Conservation (phyloP, 2,329 filamentous ascomycete species). For the Chrysosporium keratinophilum region DNA sequence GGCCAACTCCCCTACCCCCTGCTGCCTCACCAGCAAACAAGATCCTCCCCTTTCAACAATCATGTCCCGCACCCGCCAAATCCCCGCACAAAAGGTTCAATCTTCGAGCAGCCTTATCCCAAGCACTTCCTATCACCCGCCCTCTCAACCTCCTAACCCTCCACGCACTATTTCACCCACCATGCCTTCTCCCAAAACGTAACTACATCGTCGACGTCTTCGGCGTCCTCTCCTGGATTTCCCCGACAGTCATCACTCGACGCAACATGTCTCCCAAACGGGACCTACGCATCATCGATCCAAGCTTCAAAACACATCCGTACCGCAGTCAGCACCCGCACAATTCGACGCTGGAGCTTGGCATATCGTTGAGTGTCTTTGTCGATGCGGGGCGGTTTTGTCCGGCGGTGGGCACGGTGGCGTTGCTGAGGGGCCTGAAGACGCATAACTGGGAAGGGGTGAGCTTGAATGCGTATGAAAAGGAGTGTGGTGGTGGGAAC, state of each 20-base stretch:
- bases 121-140: neutral
- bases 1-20: neutral
- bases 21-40: neutral
- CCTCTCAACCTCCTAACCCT: slow-evolving; percentile 10
- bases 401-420: slow-evolving; percentile 22
- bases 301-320: slow-evolving; percentile 9
- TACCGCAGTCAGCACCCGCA: neutral
- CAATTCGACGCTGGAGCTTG: slow-evolving; percentile 7
- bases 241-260: slow-evolving; percentile 19
- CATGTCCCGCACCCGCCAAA: neutral
- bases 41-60: neutral
- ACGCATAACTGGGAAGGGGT: slow-evolving; percentile 23
- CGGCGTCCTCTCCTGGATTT: slow-evolving; percentile 22
- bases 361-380: slow-evolving; percentile 23
- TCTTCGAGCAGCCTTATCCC: neutral
- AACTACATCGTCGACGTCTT: slow-evolving; percentile 23
- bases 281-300: slow-evolving; percentile 24
- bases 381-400: slow-evolving; percentile 22
- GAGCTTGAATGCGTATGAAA: slow-evolving; percentile 25
- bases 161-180: slow-evolving; percentile 16
- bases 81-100: neutral
- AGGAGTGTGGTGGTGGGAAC: slow-evolving; percentile 16
- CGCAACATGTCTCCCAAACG: slow-evolving; percentile 23
- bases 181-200: slow-evolving; percentile 16
- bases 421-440: slow-evolving; percentile 21